Conservation (phyloP, 2,329 filamentous ascomycete genomes). For the Bipolaris oryzae region DNA sequence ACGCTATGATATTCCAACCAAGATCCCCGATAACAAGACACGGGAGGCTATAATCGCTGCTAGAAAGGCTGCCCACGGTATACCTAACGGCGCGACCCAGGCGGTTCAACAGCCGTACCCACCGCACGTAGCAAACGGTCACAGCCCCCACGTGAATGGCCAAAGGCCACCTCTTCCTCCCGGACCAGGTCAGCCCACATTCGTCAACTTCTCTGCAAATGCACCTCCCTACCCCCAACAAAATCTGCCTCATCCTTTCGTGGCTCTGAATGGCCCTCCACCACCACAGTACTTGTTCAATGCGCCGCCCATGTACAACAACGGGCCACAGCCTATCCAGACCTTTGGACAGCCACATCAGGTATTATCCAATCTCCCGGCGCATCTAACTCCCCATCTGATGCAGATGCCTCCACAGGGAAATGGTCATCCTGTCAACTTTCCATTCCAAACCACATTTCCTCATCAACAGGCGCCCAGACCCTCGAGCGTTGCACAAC, state of each 20-base stretch:
- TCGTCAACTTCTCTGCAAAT: slow-evolving; percentile 59
- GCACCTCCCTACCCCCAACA: slow-evolving; percentile 71
- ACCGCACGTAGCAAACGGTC: slow-evolving; percentile 26
- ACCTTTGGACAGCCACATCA: slow-evolving; percentile 13
- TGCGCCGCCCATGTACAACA: slow-evolving; percentile 9
- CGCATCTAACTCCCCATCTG: slow-evolving; percentile 28
- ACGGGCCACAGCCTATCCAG: slow-evolving; percentile 9
- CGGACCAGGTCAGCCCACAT: slow-evolving; percentile 47
- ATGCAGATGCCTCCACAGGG: slow-evolving; percentile 27
- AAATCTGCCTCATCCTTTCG: slow-evolving; percentile 36
- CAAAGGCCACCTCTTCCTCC: slow-evolving; percentile 20
- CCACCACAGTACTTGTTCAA: slow-evolving; percentile 13
- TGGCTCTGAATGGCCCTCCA: slow-evolving; percentile 8
- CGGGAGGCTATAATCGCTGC: slow-evolving; percentile 44
- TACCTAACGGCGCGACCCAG: slow-evolving; percentile 44
- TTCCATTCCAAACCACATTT: slow-evolving; percentile 47
- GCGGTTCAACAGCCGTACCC: slow-evolving; percentile 24
- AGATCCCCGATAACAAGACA: slow-evolving; percentile 66
- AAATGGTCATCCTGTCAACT: slow-evolving; percentile 27
- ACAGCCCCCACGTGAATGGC: slow-evolving; percentile 29
- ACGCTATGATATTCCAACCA: slow-evolving; percentile 84
- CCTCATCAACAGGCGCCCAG: slow-evolving; percentile 50
- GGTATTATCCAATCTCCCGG: slow-evolving; percentile 23
- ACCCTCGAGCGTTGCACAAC: slow-evolving; percentile 50
- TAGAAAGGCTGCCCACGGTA: slow-evolving; percentile 69